phyloP scores from a whole-genome alignment of 225 moss, liverwort and hornwort genomes.

The Climacium dendroides region DNA sequence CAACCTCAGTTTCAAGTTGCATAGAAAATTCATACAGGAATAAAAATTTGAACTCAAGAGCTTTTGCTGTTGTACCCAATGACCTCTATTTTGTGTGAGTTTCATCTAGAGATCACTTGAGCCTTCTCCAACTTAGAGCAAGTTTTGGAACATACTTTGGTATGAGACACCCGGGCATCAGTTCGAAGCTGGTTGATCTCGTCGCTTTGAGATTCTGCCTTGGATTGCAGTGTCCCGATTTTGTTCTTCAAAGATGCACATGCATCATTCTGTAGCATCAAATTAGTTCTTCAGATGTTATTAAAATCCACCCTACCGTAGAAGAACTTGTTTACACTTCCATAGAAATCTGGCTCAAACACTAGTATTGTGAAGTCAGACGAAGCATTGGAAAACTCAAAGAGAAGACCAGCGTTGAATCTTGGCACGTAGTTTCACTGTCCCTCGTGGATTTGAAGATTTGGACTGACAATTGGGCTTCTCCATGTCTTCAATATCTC shows the following conservation, averaged over 20 bases:
- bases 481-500: slow-evolving; percentile 85
- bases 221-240: slow-evolving; percentile 50
- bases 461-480: slow-evolving; percentile 80
- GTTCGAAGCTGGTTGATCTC: slow-evolving; percentile 68
- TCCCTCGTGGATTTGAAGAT: slow-evolving; percentile 56
- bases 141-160: slow-evolving; percentile 29
- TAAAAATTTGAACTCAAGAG: no score
- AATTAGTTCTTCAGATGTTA: neutral
- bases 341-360: neutral
- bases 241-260: slow-evolving; percentile 59
- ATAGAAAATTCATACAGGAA: neutral
- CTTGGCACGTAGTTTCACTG: slow-evolving; percentile 47
- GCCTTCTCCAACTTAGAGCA: neutral
- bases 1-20: no score
- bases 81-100: no score
- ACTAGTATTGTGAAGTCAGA: neutral
- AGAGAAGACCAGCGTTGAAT: slow-evolving; percentile 44
- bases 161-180: slow-evolving; percentile 65
- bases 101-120: no score
- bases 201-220: slow-evolving; percentile 62
- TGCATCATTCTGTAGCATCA: neutral
- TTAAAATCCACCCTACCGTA: neutral
- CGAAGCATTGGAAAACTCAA: neutral
- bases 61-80: no score
- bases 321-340: neutral